Evolutionary conservation across 2,329 filamentous ascomycete genomes (phyloP).

Genomic region (Diplodia sapinea): DNA sequence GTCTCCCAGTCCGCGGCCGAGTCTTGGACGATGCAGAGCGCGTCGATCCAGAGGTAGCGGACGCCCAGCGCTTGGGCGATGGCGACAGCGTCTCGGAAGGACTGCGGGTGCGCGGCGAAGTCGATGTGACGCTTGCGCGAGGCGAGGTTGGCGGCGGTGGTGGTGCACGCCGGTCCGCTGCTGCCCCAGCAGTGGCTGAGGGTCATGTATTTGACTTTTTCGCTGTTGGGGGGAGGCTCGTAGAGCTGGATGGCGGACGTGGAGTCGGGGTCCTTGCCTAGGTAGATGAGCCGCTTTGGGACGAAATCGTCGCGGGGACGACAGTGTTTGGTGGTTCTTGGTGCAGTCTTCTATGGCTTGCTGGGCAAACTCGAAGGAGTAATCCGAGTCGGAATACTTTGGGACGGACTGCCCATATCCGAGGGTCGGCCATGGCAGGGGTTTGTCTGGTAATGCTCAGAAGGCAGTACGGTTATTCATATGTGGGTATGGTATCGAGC

Average conservation of each 20-base stretch:
- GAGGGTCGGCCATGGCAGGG: conserved; percentile 7
- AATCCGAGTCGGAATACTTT: conserved; percentile 14
- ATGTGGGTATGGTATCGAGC: no score
- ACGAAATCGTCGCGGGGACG: not conserved
- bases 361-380: not conserved
- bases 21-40: conserved; percentile 34
- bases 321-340: not conserved
- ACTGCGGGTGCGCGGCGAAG: not conserved
- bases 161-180: not conserved
- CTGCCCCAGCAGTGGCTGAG: conserved; percentile 38
- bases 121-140: conserved; percentile 9
- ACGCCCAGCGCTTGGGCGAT: conserved; percentile 16
- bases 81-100: conserved; percentile 32
- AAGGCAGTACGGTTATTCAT: not conserved
- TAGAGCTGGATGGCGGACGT: conserved; percentile 1
- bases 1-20: conserved; percentile 27
- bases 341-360: conserved; percentile 8
- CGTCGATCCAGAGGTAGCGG: conserved; percentile 34
- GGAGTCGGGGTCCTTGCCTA: not conserved
- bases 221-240: not conserved
- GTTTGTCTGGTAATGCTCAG: conserved; percentile 7
- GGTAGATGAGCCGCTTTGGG: conserved; percentile 6
- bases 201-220: conserved; percentile 2
- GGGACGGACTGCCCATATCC: not conserved
- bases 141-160: not conserved